These are phyloP conservation scores for Tylopilus rubrobrunneus DNA, from an alignment of 768 basidiomycete genomes.

Conservation along the genomic window DNA sequence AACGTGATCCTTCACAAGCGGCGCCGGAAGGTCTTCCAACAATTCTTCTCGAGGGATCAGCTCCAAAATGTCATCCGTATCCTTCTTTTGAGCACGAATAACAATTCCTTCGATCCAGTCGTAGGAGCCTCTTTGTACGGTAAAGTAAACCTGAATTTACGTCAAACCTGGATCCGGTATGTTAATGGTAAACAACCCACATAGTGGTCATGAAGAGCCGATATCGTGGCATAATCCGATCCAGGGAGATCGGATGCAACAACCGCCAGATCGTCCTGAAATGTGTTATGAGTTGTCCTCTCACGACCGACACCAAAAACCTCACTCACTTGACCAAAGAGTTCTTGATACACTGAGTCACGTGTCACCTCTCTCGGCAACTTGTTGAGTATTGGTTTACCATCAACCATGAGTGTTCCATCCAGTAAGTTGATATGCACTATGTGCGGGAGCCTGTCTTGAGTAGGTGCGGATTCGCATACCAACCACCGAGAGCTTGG, in stretches of 20 bases:
- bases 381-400: conserved; percentile 12
- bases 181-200: not conserved
- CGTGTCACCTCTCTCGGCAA: conserved; percentile 18
- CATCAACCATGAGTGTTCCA: conserved; percentile 28
- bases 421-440: conserved; percentile 23
- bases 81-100: not conserved
- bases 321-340: conserved; percentile 22
- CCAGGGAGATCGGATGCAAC: conserved; percentile 17
- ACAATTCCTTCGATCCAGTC: not conserved
- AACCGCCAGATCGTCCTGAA: not conserved
- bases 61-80: conserved; percentile 2
- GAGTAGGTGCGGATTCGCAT: too few relatives aligned
- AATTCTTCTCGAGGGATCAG: not conserved
- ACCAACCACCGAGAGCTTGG: too few relatives aligned
- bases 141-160: conserved; percentile 20
- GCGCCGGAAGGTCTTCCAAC: not conserved
- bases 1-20: too few relatives aligned
- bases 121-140: not conserved
- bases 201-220: not conserved
- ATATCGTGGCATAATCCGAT: conserved; percentile 26
- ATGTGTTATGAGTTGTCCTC: not conserved
- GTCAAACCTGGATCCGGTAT: not conserved
- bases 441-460: conserved; percentile 12
- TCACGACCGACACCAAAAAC: not conserved
- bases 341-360: conserved; percentile 13